phyloP scores from a whole-genome alignment of 345 rosid genomes.

The Tarenaya hassleriana region DNA sequence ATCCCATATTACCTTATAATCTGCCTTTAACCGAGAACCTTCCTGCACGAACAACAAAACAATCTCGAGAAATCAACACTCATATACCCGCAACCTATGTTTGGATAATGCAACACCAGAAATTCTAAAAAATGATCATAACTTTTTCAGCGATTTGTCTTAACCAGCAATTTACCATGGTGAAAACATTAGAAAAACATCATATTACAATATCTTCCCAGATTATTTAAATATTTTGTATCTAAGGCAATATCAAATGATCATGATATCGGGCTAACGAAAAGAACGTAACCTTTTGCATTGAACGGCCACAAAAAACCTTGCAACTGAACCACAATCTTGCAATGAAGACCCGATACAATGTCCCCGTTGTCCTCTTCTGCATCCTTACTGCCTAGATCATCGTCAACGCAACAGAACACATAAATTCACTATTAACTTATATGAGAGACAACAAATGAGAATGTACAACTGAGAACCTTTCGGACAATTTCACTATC shows the following conservation, averaged over 20 bases:
- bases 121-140: constrained; percentile 7
- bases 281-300: constrained; percentile 47
- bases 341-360: constrained; percentile 82
- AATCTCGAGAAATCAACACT: neutral
- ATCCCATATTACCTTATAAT: constrained; percentile 79
- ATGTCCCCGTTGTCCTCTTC: constrained; percentile 44
- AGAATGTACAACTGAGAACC: neutral
- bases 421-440: neutral
- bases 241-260: constrained; percentile 6
- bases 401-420: constrained; percentile 72
- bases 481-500: neutral
- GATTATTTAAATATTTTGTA: constrained; percentile 3
- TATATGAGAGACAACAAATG: neutral
- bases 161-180: neutral
- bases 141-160: neutral
- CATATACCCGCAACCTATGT: constrained; percentile 4
- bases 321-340: constrained; percentile 84
- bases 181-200: neutral
- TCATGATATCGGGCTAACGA: neutral
- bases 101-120: neutral
- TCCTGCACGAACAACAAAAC: constrained; percentile 41
- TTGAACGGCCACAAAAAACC: constrained; percentile 70
- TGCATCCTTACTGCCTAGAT: constrained; percentile 44
- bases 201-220: constrained; percentile 3
- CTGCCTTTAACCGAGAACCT: constrained; percentile 75